Evolutionary conservation across 306 rosid species (phyloP).

Genomic region (barrel medic (Medicago truncatula)): MtrunA17r5.0-ANR NC_053045.1:3324501-3325000

Average conservation of each 20-base stretch:
- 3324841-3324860: not conserved
- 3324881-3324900: not conserved
- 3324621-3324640: not conserved
- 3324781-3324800: conserved; percentile 76
- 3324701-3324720: conserved; percentile 70
- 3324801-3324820: conserved; percentile 53
- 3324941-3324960: not conserved
- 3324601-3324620: conserved; percentile 69
- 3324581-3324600: conserved; percentile 70
- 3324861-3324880: not conserved
- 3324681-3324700: conserved; percentile 27
- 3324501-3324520: not conserved
- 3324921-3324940: not conserved
- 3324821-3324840: conserved; percentile 65
- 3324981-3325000: not conserved
- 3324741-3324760: conserved; percentile 94
- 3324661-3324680: conserved; percentile 24
- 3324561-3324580: conserved; percentile 70
- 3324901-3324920: too few species aligned
- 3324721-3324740: conserved; percentile 85
- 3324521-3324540: conserved; percentile 55
- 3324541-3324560: conserved; percentile 95
- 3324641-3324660: not conserved
- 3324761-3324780: conserved; percentile 85
- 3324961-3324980: not conserved